Conservation (phyloP, 2,329 filamentous ascomycete species). For the Coniella vitis region DNA sequence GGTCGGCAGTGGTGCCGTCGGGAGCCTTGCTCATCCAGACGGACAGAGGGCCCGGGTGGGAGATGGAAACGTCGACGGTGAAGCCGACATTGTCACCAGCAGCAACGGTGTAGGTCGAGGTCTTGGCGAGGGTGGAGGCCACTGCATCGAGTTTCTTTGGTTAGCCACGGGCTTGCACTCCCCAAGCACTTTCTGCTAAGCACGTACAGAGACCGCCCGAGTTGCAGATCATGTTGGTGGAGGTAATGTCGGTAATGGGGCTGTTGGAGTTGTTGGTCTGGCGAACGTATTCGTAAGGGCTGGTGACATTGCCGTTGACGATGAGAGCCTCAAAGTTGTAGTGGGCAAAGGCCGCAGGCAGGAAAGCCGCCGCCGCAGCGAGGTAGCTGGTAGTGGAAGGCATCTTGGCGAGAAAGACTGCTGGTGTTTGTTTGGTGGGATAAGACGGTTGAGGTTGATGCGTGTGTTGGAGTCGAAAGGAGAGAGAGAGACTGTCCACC, state of each 20-base stretch:
- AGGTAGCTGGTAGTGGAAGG: slow-evolving; percentile 1
- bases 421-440: neutral
- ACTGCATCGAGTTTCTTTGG: slow-evolving; percentile 6
- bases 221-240: slow-evolving; percentile 33
- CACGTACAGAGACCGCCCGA: slow-evolving; percentile 17
- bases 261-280: slow-evolving; percentile 27
- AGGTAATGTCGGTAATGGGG: slow-evolving; percentile 32
- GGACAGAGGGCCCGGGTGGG: slow-evolving; percentile 33
- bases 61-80: slow-evolving; percentile 28
- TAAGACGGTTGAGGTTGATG: neutral
- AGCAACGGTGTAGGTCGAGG: slow-evolving; percentile 29
- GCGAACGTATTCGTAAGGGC: slow-evolving; percentile 19
- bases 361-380: slow-evolving; percentile 8
- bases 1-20: slow-evolving; percentile 20
- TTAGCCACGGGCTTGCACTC: neutral
- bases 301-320: slow-evolving; percentile 19
- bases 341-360: slow-evolving; percentile 12
- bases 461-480: too few relatives aligned
- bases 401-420: neutral
- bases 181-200: neutral
- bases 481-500: slow-evolving; percentile 6
- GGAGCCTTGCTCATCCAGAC: slow-evolving; percentile 32
- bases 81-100: slow-evolving; percentile 36
- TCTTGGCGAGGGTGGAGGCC: slow-evolving; percentile 29
- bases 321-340: slow-evolving; percentile 19